Evolutionary conservation across 2,329 filamentous ascomycete species (phyloP).

Genomic region (Cephalotrichum gorgonifer): DNA sequence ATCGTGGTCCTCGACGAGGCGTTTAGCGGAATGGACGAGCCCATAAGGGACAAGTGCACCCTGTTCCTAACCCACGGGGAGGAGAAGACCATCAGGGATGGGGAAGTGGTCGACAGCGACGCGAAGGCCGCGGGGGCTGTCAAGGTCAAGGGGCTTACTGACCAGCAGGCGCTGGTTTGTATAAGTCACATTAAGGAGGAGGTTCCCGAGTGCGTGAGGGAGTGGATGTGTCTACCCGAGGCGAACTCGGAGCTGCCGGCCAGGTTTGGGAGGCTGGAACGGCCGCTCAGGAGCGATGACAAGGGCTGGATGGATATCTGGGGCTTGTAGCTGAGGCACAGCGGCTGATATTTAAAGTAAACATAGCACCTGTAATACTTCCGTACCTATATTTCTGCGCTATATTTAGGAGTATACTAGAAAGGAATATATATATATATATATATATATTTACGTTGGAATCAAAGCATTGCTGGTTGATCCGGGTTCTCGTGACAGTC

Average conservation of each 20-base stretch:
- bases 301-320: slow-evolving; percentile 57
- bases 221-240: slow-evolving; percentile 82
- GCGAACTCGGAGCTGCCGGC: slow-evolving; percentile 51
- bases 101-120: slow-evolving; percentile 35
- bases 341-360: background rate
- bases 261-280: slow-evolving; percentile 53
- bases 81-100: slow-evolving; percentile 26
- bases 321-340: slow-evolving; percentile 25
- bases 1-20: slow-evolving; percentile 81
- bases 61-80: slow-evolving; percentile 64
- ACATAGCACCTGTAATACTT: too few species aligned
- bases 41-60: slow-evolving; percentile 76
- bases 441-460: too few species aligned
- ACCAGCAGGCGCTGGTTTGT: slow-evolving; percentile 74
- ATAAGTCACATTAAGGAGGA: slow-evolving; percentile 89
- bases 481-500: too few species aligned
- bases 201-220: slow-evolving; percentile 69
- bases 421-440: too few species aligned
- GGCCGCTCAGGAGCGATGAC: slow-evolving; percentile 46
- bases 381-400: too few species aligned
- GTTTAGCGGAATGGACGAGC: slow-evolving; percentile 75
- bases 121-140: slow-evolving; percentile 31
- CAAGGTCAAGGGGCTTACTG: slow-evolving; percentile 50
- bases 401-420: too few species aligned
- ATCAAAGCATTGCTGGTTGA: too few species aligned